Conservation (phyloP, 441 rosid genomes). For the Adansonia grandidieri region DNA sequence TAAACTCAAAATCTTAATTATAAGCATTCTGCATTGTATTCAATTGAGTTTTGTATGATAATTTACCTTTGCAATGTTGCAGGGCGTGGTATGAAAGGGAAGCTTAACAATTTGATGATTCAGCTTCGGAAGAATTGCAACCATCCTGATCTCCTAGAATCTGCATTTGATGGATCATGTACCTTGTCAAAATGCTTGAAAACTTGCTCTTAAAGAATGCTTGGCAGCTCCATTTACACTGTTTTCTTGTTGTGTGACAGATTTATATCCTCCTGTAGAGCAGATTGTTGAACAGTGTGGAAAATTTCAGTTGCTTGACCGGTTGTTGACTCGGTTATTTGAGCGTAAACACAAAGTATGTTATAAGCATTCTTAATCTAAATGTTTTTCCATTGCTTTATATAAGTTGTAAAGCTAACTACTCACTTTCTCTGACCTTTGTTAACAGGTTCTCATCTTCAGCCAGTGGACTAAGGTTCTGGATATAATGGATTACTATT, state of each 20-base stretch:
- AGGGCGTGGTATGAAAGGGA: constrained; percentile 65
- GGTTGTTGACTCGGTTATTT: constrained; percentile 66
- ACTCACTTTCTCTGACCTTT: constrained; percentile 26
- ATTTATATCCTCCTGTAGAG: constrained; percentile 76
- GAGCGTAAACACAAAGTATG: constrained; percentile 82
- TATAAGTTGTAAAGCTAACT: constrained; percentile 25
- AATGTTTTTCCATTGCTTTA: constrained; percentile 27
- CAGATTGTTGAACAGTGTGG: constrained; percentile 92
- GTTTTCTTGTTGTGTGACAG: constrained; percentile 44
- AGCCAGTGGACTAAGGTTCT: constrained; percentile 87
- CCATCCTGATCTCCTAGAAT: constrained; percentile 92
- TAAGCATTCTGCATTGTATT: not conserved
- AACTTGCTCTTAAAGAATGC: constrained; percentile 7
- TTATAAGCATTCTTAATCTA: constrained; percentile 14
- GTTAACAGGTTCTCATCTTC: constrained; percentile 79
- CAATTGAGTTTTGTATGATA: constrained; percentile 3
- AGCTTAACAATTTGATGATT: constrained; percentile 72
- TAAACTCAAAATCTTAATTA: constrained; percentile 6
- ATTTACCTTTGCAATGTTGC: constrained; percentile 32
- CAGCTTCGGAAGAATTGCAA: constrained; percentile 98
- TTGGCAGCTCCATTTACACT: constrained; percentile 11
- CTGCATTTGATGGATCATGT: constrained; percentile 78
- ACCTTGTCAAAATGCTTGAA: constrained; percentile 29
- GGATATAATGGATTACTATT: constrained; percentile 96
- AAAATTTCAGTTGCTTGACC: constrained; percentile 81